A percentile compares a stretch with the other conserved stretches of the same genome.
Evolutionary conservation across 1,284 basidiomycete genomes (phyloP).

Genomic region (Apiotrichum gamsii): DNA sequence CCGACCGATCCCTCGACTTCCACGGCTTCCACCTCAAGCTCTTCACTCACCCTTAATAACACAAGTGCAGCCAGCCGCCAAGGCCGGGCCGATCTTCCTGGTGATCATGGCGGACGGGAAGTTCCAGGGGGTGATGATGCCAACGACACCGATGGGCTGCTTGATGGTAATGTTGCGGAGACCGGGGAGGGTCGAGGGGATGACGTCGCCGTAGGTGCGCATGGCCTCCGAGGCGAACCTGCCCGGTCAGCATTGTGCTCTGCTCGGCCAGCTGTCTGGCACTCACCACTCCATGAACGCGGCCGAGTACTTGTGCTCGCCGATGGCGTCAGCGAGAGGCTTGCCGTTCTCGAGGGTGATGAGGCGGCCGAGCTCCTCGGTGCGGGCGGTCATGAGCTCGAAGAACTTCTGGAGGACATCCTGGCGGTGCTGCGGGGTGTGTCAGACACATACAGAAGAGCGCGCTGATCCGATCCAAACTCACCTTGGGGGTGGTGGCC

Average conservation of each 20-base stretch:
- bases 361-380: constrained; percentile 72
- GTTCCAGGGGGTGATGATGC: constrained; percentile 45
- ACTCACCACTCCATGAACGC: constrained; percentile 81
- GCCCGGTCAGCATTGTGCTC: too few species aligned
- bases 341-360: constrained; percentile 91
- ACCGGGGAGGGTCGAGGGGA: constrained; percentile 65
- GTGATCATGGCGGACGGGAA: constrained; percentile 58
- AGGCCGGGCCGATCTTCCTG: constrained; percentile 53
- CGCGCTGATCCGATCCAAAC: neutral
- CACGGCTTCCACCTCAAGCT: too few species aligned
- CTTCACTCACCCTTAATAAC: constrained; percentile 97
- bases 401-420: constrained; percentile 70
- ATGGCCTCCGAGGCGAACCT: constrained; percentile 72
- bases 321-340: constrained; percentile 69
- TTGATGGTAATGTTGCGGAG: constrained; percentile 79
- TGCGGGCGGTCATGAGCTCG: constrained; percentile 65
- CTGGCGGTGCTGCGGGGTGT: constrained; percentile 51
- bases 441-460: neutral
- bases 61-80: constrained; percentile 88
- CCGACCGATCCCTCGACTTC: too few species aligned
- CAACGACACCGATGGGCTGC: constrained; percentile 38
- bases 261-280: too few species aligned
- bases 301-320: constrained; percentile 70
- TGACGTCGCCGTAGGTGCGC: constrained; percentile 58
- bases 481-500: constrained; percentile 54